Evolutionary conservation across 2,329 filamentous ascomycete species (phyloP).

Genomic region (Arachnomyces sp.): DNA sequence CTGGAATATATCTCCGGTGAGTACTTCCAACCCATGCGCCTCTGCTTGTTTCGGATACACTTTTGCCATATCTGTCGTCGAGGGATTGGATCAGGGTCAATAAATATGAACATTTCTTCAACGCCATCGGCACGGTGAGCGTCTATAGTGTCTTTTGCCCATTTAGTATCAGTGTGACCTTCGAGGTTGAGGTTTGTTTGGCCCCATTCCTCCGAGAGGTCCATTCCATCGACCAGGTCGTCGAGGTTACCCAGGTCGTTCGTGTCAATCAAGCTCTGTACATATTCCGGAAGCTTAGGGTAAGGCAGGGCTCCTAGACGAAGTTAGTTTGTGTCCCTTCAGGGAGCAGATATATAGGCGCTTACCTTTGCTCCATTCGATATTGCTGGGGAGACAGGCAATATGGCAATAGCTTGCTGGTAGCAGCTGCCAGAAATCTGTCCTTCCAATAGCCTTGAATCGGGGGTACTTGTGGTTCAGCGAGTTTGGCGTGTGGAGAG

Average conservation of each 20-base stretch:
- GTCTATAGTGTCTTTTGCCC: constrained; percentile 3
- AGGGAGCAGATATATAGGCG: too few relatives aligned
- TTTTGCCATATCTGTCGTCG: constrained; percentile 4
- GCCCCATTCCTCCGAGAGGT: constrained; percentile 11
- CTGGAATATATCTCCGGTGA: constrained; percentile 7
- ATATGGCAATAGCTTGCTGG: constrained; percentile 13
- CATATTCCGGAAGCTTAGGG: constrained; percentile 13
- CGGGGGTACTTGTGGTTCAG: constrained; percentile 12
- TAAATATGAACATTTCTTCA: constrained; percentile 3
- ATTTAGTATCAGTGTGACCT: constrained; percentile 1
- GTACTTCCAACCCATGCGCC: constrained; percentile 9
- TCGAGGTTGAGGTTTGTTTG: constrained; percentile 11
- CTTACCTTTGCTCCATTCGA: constrained; percentile 13
- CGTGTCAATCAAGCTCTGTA: constrained; percentile 15
- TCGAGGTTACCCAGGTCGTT: constrained; percentile 11
- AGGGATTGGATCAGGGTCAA: constrained; percentile 3
- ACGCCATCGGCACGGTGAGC: constrained; percentile 2
- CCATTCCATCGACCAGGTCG: constrained; percentile 17
- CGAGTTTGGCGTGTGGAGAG: constrained; percentile 4
- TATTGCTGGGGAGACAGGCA: constrained; percentile 7
- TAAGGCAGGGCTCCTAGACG: too few relatives aligned
- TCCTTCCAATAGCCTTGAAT: constrained; percentile 12
- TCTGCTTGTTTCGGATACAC: constrained; percentile 5
- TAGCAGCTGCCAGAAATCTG: constrained; percentile 11
- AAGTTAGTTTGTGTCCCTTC: too few relatives aligned